These are phyloP conservation scores for Colletotrichum sp. DNA, from an alignment of 2,329 filamentous ascomycete species.

Conservation along the genomic window DNA sequence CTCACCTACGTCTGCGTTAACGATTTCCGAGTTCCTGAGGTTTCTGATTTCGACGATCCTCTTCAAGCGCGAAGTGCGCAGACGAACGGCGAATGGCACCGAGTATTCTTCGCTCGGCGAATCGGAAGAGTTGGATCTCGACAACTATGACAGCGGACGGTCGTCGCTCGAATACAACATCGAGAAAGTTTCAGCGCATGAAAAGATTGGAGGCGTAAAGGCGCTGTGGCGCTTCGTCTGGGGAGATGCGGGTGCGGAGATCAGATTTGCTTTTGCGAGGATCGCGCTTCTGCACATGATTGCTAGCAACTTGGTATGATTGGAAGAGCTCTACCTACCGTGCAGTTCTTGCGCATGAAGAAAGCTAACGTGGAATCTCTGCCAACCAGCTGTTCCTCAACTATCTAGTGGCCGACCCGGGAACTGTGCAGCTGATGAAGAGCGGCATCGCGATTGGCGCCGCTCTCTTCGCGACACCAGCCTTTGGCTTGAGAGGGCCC, in stretches of 20 bases:
- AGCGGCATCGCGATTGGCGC: conserved; percentile 33
- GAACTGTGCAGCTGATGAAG: conserved; percentile 33
- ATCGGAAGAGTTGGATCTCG: conserved; percentile 10
- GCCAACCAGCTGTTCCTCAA: conserved; percentile 30
- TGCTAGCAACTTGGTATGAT: conserved; percentile 33
- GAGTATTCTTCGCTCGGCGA: conserved; percentile 7
- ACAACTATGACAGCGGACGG: neutral
- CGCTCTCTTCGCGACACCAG: conserved; percentile 28
- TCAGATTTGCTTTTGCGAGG: conserved; percentile 30
- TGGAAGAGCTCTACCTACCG: neutral
- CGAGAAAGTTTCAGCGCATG: neutral
- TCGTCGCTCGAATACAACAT: neutral
- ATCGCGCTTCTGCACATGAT: conserved; percentile 36
- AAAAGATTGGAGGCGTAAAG: neutral
- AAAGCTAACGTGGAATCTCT: neutral
- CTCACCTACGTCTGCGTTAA: conserved; percentile 33
- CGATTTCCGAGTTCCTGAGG: conserved; percentile 33
- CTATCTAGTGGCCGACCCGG: conserved; percentile 33
- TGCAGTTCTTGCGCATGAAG: neutral
- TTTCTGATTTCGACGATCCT: conserved; percentile 30
- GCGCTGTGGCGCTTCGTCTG: conserved; percentile 20
- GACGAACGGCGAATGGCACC: neutral
- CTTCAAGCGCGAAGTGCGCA: conserved; percentile 26
- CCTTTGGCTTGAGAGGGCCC: conserved; percentile 26
- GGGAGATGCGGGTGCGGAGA: conserved; percentile 26